Evolutionary conservation across 352 stramenopile genomes (phyloP).

Genomic region (Phytophthora pluvialis): DNA sequence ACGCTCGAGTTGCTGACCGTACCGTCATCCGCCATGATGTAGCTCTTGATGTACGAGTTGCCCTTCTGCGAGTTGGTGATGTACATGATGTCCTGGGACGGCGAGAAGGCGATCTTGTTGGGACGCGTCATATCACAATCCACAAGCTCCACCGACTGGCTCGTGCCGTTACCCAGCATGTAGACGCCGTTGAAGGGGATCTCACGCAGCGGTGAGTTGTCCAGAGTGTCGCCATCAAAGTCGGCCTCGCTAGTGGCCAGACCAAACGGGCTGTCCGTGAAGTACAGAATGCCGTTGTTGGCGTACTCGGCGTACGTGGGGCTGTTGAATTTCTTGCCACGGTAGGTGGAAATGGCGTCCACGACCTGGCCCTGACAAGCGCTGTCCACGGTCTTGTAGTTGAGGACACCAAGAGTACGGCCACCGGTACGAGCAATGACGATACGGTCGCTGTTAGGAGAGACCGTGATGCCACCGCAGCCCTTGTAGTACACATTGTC

Average conservation of each 20-base stretch:
- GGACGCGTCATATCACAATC: constrained; percentile 80
- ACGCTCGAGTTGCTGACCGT: constrained; percentile 54
- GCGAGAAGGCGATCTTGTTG: constrained; percentile 87
- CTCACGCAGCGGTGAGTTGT: constrained; percentile 73
- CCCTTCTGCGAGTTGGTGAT: constrained; percentile 80
- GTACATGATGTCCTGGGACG: constrained; percentile 76
- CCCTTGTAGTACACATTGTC: constrained; percentile 79
- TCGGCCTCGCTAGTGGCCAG: constrained; percentile 63
- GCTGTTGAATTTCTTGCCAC: constrained; percentile 82
- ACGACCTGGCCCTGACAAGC: constrained; percentile 76
- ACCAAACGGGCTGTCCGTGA: constrained; percentile 81
- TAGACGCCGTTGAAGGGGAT: constrained; percentile 86
- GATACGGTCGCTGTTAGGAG: constrained; percentile 63
- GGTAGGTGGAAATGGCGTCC: constrained; percentile 75
- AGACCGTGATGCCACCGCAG: constrained; percentile 80
- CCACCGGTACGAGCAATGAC: constrained; percentile 79
- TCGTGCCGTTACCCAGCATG: constrained; percentile 58
- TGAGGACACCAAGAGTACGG: constrained; percentile 74
- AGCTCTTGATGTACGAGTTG: constrained; percentile 85
- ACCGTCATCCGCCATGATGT: constrained; percentile 60
- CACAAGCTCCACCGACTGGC: constrained; percentile 58
- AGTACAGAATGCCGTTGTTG: constrained; percentile 73
- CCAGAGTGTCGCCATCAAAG: constrained; percentile 67
- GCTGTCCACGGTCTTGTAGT: constrained; percentile 56
- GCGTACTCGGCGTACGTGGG: constrained; percentile 74